phyloP scores from a whole-genome alignment of 805 yeast species.

The Saccharomycopsis javanensis region DNA sequence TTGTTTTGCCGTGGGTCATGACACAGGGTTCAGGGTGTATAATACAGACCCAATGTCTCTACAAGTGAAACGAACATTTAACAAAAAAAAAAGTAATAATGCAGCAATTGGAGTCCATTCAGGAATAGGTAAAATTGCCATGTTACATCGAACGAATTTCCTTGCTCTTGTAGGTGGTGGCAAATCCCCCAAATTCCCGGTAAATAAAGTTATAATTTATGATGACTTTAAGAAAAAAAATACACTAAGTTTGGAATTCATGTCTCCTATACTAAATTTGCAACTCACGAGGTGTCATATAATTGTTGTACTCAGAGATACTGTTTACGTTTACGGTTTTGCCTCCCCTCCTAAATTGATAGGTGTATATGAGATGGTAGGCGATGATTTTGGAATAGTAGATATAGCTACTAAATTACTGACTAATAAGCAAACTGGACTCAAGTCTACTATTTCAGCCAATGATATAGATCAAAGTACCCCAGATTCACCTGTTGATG shows the following conservation, averaged over 20 bases:
- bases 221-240: slow-evolving; percentile 77
- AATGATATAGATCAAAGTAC: slow-evolving; percentile 20
- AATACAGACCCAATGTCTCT: slow-evolving; percentile 80
- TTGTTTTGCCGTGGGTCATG: slow-evolving; percentile 79
- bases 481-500: neutral
- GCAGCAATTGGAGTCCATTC: neutral
- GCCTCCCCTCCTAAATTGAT: slow-evolving; percentile 67
- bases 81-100: slow-evolving; percentile 17
- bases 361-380: slow-evolving; percentile 53
- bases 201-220: slow-evolving; percentile 80
- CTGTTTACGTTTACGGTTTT: slow-evolving; percentile 69
- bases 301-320: slow-evolving; percentile 58
- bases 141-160: slow-evolving; percentile 88
- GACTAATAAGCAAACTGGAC: neutral
- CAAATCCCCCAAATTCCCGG: slow-evolving; percentile 62
- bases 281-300: slow-evolving; percentile 67
- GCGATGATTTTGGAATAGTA: slow-evolving; percentile 55
- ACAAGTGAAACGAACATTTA: slow-evolving; percentile 52
- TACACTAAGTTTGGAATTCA: slow-evolving; percentile 65
- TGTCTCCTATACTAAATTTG: slow-evolving; percentile 65
- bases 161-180: slow-evolving; percentile 90
- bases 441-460: slow-evolving; percentile 20
- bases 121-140: slow-evolving; percentile 68
- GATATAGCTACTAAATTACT: slow-evolving; percentile 32
- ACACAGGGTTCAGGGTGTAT: slow-evolving; percentile 74